These are phyloP conservation scores for Aspergillus ochraceoroseus DNA, from an alignment of 2,329 filamentous ascomycete genomes.

Conservation along the genomic window DNA sequence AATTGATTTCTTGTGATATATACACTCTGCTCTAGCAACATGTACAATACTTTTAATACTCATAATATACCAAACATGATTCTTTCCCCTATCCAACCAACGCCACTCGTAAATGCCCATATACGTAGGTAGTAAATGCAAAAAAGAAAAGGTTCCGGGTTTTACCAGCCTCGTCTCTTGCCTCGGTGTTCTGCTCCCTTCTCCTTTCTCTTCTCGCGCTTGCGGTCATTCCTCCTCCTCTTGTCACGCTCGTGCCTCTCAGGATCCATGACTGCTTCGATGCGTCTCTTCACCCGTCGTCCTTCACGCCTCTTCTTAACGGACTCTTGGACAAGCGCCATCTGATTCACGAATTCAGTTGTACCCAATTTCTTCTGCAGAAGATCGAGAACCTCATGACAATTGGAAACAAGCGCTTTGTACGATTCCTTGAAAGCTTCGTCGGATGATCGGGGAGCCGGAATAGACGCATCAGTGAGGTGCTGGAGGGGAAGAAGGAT, in stretches of 20 bases:
- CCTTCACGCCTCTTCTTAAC: slow-evolving; percentile 68
- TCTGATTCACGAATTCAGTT: slow-evolving; percentile 66
- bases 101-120: slow-evolving; percentile 4
- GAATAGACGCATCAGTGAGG: slow-evolving; percentile 73
- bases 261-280: slow-evolving; percentile 78
- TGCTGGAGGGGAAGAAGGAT: slow-evolving; percentile 70
- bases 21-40: slow-evolving; percentile 24
- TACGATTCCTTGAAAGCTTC: slow-evolving; percentile 64
- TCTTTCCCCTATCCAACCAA: slow-evolving; percentile 6
- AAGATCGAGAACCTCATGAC: slow-evolving; percentile 72
- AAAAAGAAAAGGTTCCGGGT: slow-evolving; percentile 9
- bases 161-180: slow-evolving; percentile 64
- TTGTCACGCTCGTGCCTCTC: slow-evolving; percentile 74
- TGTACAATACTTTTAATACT: slow-evolving; percentile 3
- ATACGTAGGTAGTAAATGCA: no score
- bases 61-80: not conserved
- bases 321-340: slow-evolving; percentile 67
- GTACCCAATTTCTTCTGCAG: slow-evolving; percentile 82
- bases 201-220: slow-evolving; percentile 76
- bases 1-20: slow-evolving; percentile 9
- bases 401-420: slow-evolving; percentile 65
- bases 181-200: slow-evolving; percentile 68
- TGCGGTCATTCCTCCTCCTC: slow-evolving; percentile 75
- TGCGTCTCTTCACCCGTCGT: slow-evolving; percentile 76
- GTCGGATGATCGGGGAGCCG: slow-evolving; percentile 65